Conservation (phyloP, 2,329 filamentous ascomycete genomes). For the Botryotinia convoluta region DNA sequence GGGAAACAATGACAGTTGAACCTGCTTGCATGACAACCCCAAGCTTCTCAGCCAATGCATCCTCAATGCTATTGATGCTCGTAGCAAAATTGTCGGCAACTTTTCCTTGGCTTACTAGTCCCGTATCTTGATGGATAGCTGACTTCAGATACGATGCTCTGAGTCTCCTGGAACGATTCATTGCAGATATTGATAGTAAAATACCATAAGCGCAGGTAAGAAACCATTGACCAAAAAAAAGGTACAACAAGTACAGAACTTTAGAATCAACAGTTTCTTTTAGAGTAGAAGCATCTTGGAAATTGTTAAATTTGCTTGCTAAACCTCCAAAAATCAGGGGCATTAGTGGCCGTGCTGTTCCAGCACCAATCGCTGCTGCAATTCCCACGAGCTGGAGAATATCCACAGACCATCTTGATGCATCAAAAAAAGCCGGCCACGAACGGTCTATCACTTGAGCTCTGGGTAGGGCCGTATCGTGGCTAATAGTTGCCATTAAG, state of each 20-base stretch:
- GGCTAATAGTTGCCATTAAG: background rate
- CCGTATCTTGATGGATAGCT: conserved; percentile 13
- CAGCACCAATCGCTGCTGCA: conserved; percentile 48
- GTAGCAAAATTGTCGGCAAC: background rate
- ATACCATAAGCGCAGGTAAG: conserved; percentile 4
- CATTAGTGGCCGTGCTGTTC: conserved; percentile 54
- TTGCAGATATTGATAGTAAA: conserved; percentile 19
- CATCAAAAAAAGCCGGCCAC: background rate
- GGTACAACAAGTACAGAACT: conserved; percentile 18
- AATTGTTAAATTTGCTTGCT: conserved; percentile 41
- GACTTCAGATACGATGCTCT: conserved; percentile 13
- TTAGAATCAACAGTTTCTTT: conserved; percentile 7
- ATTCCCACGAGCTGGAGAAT: conserved; percentile 6
- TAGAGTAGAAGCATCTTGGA: background rate
- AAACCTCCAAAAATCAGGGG: conserved; percentile 70
- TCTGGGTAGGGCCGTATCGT: background rate
- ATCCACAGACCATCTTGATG: background rate
- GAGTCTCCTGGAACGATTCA: conserved; percentile 7
- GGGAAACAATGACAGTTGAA: conserved; percentile 79
- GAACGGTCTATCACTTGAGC: background rate
- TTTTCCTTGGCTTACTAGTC: conserved; percentile 7
- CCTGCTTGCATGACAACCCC: conserved; percentile 70
- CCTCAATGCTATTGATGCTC: conserved; percentile 13
- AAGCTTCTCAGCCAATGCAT: conserved; percentile 69
- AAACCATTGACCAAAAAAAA: conserved; percentile 16